phyloP scores from a whole-genome alignment of 2,329 filamentous ascomycete genomes.

The Ceratocystis eucalypticola region DNA sequence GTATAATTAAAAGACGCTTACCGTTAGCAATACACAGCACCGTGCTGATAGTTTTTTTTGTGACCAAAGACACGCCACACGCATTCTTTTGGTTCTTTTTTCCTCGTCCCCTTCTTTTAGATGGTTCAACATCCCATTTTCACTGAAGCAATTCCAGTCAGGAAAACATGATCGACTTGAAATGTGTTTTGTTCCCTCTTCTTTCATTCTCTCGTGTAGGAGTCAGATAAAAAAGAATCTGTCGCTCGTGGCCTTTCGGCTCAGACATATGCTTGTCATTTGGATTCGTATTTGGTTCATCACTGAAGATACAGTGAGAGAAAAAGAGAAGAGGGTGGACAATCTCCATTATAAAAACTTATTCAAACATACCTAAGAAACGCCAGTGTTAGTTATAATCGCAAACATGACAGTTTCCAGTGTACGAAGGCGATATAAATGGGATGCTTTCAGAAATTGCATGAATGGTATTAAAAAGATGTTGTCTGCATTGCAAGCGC shows the following conservation, averaged over 20 bases:
- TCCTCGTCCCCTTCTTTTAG: not conserved
- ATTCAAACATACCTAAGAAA: not conserved
- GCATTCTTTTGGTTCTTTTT: not conserved
- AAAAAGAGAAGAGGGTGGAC: not conserved
- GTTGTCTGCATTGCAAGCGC: conserved; percentile 59
- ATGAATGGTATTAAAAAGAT: conserved; percentile 59
- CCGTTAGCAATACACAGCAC: conserved; percentile 7
- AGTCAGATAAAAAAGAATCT: conserved; percentile 19
- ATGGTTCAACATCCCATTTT: not conserved
- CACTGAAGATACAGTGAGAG: conserved; percentile 13
- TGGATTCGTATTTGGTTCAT: conserved; percentile 44
- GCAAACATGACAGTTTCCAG: not conserved
- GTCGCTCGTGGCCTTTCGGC: conserved; percentile 36
- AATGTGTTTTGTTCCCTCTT: not conserved
- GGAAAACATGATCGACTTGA: not conserved
- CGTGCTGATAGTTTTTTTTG: not conserved
- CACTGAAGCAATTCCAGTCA: not conserved
- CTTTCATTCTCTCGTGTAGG: conserved; percentile 1
- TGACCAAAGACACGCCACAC: not conserved
- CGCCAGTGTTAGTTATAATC: not conserved
- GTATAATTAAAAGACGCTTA: not conserved
- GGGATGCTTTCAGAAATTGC: conserved; percentile 37
- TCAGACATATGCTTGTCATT: conserved; percentile 99
- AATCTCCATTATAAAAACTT: not conserved
- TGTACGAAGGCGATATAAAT: conserved; percentile 6